Conservation (phyloP, 208 protist species). For the Acanthamoeba sp. region DNA sequence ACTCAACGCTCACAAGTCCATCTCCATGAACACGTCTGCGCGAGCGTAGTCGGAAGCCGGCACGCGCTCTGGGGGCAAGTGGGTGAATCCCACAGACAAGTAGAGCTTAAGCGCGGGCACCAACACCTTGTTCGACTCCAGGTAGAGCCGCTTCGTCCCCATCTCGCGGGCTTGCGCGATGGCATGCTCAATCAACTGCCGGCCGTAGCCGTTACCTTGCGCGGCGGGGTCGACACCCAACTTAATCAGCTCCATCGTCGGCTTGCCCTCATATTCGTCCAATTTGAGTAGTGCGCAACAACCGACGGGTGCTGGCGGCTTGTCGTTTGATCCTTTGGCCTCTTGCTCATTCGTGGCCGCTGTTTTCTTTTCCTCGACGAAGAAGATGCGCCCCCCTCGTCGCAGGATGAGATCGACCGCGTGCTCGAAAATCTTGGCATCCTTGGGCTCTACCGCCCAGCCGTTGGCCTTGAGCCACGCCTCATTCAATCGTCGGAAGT, state of each 20-base stretch:
- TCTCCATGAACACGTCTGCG: slow-evolving; percentile 36
- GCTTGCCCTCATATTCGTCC: not conserved
- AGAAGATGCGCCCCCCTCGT: slow-evolving; percentile 36
- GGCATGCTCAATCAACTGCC: not conserved
- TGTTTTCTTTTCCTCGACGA: not conserved
- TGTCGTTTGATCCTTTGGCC: not conserved
- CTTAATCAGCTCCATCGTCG: slow-evolving; percentile 27
- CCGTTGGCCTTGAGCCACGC: not conserved
- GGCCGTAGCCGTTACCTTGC: slow-evolving; percentile 2
- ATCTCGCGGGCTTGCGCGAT: not conserved
- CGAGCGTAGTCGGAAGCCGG: not conserved
- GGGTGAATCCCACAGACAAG: not conserved
- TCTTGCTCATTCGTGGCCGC: not conserved
- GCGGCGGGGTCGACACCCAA: not conserved
- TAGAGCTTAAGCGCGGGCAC: not conserved
- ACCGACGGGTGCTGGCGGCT: not conserved
- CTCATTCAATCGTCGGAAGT: slow-evolving; percentile 9
- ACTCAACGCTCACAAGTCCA: not conserved
- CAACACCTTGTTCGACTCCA: slow-evolving; percentile 43
- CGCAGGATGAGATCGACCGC: not conserved
- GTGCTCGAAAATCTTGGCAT: slow-evolving; percentile 28
- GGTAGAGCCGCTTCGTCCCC: slow-evolving; percentile 21
- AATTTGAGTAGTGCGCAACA: slow-evolving; percentile 34
- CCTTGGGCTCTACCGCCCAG: not conserved
- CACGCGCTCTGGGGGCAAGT: not conserved